These are phyloP conservation scores for Coemansia sp. DNA, from an alignment of 192 early-diverging fungal genomes.

Conservation along the genomic window DNA sequence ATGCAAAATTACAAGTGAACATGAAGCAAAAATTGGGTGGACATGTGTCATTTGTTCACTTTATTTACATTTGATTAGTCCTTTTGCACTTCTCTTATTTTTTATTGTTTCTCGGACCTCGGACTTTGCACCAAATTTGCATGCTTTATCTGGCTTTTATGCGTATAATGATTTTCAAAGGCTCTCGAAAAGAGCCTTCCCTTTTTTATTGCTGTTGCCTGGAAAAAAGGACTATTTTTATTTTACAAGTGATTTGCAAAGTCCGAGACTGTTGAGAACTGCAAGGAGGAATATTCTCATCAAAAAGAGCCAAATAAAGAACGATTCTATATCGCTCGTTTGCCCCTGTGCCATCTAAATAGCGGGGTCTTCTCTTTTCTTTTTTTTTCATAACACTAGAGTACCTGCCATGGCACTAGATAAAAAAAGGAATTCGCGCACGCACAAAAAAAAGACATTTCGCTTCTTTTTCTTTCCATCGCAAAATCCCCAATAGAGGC, in stretches of 20 bases:
- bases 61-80: too few species aligned
- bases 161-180: neutral
- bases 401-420: too few species aligned
- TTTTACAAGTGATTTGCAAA: too few species aligned
- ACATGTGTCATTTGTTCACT: neutral
- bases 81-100: too few species aligned
- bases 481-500: neutral
- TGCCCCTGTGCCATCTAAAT: neutral
- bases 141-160: constrained; percentile 3
- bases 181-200: neutral
- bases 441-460: neutral
- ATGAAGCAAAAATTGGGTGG: neutral
- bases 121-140: constrained; percentile 7
- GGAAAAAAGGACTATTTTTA: neutral
- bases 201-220: neutral
- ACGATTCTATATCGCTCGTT: neutral
- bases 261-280: too few species aligned
- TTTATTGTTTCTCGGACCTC: constrained; percentile 12
- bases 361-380: neutral
- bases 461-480: neutral
- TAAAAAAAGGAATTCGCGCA: too few species aligned
- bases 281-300: too few species aligned
- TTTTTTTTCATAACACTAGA: too few species aligned
- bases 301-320: neutral
- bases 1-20: too few species aligned